phyloP scores from a whole-genome alignment of 1,284 basidiomycete genomes.

The Cronartium quercuum region DNA sequence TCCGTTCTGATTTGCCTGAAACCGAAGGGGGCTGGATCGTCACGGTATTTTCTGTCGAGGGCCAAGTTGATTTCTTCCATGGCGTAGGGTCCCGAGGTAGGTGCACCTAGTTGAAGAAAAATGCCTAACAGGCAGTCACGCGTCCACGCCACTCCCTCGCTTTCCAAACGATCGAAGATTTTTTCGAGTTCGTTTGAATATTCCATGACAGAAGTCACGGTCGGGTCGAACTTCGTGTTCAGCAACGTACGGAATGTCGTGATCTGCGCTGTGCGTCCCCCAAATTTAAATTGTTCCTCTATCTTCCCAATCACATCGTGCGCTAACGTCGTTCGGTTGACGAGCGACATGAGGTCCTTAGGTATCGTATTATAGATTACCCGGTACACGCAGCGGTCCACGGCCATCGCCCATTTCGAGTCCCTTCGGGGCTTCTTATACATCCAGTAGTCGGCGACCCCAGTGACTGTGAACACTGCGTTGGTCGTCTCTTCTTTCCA shows the following conservation, averaged over 20 bases:
- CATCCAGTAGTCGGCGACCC: not conserved
- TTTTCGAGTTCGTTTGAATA: not conserved
- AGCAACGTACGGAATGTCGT: not conserved
- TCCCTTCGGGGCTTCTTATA: not conserved
- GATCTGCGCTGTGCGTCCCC: not conserved
- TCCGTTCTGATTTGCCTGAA: not conserved
- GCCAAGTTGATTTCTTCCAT: not conserved
- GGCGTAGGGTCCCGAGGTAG: not conserved
- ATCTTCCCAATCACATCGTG: not conserved
- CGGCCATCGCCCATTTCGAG: not conserved
- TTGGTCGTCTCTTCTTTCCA: not conserved
- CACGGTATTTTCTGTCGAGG: not conserved
- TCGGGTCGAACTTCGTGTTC: not conserved
- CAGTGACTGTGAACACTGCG: not conserved
- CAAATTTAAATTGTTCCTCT: not conserved
- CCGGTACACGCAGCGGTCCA: not conserved
- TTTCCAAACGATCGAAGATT: not conserved
- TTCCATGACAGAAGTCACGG: not conserved
- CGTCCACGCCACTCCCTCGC: not conserved
- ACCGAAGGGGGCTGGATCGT: not conserved
- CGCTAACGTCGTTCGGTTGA: not conserved
- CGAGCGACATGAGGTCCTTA: not conserved
- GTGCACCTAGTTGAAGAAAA: not conserved
- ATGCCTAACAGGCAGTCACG: too few relatives aligned
- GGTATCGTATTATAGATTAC: not conserved